Evolutionary conservation across 176 grass and related monocot species (phyloP).

Genomic region (Eragrostis nindensis): DNA sequence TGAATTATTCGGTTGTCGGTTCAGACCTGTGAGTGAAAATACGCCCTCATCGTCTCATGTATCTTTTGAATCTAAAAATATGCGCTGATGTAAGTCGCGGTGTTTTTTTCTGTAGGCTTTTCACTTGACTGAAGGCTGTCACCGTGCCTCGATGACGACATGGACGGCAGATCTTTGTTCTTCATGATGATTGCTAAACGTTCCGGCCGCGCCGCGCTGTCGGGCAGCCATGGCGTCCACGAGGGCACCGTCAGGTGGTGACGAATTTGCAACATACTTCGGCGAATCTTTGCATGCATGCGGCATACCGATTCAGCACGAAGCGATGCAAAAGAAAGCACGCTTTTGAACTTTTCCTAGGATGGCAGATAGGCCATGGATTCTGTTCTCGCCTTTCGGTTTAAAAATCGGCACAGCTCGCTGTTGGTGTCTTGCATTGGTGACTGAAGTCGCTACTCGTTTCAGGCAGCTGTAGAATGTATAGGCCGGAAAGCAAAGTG

Average conservation of each 20-base stretch:
- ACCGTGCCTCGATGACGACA: constrained; percentile 10
- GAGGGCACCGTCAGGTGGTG: neutral
- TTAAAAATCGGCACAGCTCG: neutral
- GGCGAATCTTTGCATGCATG: constrained; percentile 25
- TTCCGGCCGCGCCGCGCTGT: constrained; percentile 18
- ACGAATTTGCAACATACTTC: neutral
- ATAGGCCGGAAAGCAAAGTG: constrained; percentile 41
- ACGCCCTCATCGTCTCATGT: neutral
- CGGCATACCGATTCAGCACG: neutral
- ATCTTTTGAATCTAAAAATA: neutral
- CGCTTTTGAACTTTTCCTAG: constrained; percentile 32
- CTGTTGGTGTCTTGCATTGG: neutral
- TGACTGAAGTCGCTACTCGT: constrained; percentile 10
- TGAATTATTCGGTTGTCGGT: neutral
- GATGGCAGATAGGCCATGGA: constrained; percentile 34
- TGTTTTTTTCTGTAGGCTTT: neutral
- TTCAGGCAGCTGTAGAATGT: constrained; percentile 9
- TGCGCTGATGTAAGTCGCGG: neutral
- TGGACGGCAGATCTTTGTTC: neutral
- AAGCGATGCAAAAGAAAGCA: neutral
- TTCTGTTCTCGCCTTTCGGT: constrained; percentile 12
- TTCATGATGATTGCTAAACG: constrained; percentile 11
- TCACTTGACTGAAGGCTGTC: no score
- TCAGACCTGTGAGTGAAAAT: neutral
- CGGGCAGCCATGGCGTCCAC: constrained; percentile 23